Base-by-base conservation (phyloP, 208 protist genomes). In the Acanthamoeba triangularis region DNA sequence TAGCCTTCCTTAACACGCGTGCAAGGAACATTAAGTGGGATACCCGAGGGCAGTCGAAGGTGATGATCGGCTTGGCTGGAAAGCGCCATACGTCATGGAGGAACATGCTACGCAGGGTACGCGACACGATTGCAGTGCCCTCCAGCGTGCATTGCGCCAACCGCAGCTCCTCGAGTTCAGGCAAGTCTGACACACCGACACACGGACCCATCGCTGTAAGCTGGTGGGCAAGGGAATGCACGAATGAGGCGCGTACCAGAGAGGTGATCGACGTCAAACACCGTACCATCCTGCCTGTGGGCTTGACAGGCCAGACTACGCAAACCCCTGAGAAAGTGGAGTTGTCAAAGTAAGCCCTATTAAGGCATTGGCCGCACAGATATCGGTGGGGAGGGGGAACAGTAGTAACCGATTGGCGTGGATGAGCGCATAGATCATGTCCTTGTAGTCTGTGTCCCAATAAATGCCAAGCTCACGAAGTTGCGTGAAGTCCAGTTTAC, bases 391-490 rank as follows among this genome's bases (percentile, higher is more conserved):
- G 69, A 7, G n/a, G 6, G 14, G 25, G 13, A 20, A 11, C 3
- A 16, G 11, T n/a, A 35, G 23, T 16, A 41, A 80, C 72, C n/a
- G 28, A 44, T 80, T 80, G 72, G 72, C 72, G 37, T 80, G 72
- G 37, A 80, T 47, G 35, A 80, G 37, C 6, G 82, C 82, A 16
- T 90, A 90, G 49, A 67, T 56, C 82, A 90, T 63, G 56, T 65
- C 35, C 33, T 44, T 90, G 82, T 56, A 90, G 82, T 90, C 52
- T 23, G 47, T 90, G 16, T 90, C 82, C 52, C 47, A 90, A 63
- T 56, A 90, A 5, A 90, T 90, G 18, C 56, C 52, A 1, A 67
- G 82, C 41, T 90, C 82, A 13, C 47, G 56, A 23, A 90, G 82
- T 37, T 65, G 82, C 35, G 47, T 56, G 28, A 90, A 65, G 18